phyloP scores from a whole-genome alignment of 2,329 filamentous ascomycete species.

The Phaeoacremonium minimum region DNA sequence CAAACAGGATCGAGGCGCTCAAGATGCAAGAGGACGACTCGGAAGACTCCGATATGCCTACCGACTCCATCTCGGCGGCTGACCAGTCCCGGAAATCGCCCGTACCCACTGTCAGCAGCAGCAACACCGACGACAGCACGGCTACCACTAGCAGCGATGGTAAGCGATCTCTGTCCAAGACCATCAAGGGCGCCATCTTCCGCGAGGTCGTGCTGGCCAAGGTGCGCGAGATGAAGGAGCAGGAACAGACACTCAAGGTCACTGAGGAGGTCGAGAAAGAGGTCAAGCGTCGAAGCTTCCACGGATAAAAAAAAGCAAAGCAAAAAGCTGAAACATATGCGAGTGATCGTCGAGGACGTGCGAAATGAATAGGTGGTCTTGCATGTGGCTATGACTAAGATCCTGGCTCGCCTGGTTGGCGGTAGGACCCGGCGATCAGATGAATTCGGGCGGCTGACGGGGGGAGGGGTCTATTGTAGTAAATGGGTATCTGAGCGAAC shows the following conservation, averaged over 20 bases:
- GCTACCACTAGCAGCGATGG: slow-evolving; percentile 24
- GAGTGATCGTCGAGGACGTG: too few relatives aligned
- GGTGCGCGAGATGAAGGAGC: slow-evolving; percentile 85
- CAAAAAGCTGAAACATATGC: too few relatives aligned
- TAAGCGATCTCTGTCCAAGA: slow-evolving; percentile 40
- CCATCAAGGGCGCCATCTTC: slow-evolving; percentile 72
- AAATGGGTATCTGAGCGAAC: too few relatives aligned
- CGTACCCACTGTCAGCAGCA: not conserved
- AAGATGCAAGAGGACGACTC: slow-evolving; percentile 86
- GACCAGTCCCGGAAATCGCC: slow-evolving; percentile 23
- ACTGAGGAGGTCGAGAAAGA: slow-evolving; percentile 53
- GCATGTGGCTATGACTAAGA: too few relatives aligned
- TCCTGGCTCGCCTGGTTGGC: too few relatives aligned
- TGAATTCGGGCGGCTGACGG: too few relatives aligned
- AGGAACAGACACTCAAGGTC: slow-evolving; percentile 71
- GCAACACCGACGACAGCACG: slow-evolving; percentile 11
- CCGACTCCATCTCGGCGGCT: slow-evolving; percentile 55
- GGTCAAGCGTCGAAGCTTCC: slow-evolving; percentile 29
- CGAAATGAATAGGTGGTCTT: too few relatives aligned
- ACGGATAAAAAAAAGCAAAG: too few relatives aligned
- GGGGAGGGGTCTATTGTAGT: too few relatives aligned
- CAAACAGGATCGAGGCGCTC: slow-evolving; percentile 91
- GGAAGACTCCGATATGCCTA: slow-evolving; percentile 70
- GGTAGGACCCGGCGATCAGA: too few relatives aligned
- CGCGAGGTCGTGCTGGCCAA: slow-evolving; percentile 91